Evolutionary conservation across 192 early-diverging fungal genomes (phyloP).

Genomic region (Phycomyces blakesleeanus): DNA sequence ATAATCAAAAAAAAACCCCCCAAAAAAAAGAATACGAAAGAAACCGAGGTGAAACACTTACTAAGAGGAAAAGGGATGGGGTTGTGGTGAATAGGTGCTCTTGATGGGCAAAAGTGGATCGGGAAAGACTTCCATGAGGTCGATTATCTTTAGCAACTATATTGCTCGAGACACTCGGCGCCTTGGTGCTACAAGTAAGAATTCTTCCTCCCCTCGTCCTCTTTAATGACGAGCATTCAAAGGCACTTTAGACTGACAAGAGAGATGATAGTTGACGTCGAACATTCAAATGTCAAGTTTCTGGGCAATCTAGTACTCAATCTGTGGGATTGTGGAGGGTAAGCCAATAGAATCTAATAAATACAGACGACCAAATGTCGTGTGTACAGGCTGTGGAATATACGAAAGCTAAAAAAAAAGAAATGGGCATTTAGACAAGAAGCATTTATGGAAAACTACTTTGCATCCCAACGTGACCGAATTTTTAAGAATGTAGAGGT

Average conservation of each 20-base stretch:
- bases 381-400: background rate
- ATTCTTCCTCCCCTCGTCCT: slow-evolving; percentile 4
- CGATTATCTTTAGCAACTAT: slow-evolving; percentile 98
- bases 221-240: background rate
- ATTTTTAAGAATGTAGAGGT: slow-evolving; percentile 98
- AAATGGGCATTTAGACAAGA: slow-evolving; percentile 72
- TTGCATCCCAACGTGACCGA: slow-evolving; percentile 86
- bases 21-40: background rate
- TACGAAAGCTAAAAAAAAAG: background rate
- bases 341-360: slow-evolving; percentile 8
- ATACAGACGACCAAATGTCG: background rate
- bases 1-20: too few relatives aligned
- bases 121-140: slow-evolving; percentile 99
- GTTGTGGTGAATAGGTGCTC: slow-evolving; percentile 63
- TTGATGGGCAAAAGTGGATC: slow-evolving; percentile 97
- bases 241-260: background rate
- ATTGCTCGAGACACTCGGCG: slow-evolving; percentile 91
- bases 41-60: background rate
- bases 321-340: slow-evolving; percentile 95
- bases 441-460: slow-evolving; percentile 95
- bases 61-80: too few relatives aligned
- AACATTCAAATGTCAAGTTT: slow-evolving; percentile 93
- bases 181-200: slow-evolving; percentile 90
- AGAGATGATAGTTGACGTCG: slow-evolving; percentile 80
- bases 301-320: slow-evolving; percentile 95